Evolutionary conservation across 1,139 yeast species (phyloP), one percentile per base, ranked within the genome.

Genomic region (Kurtzmaniella quercitrusa): DNA sequence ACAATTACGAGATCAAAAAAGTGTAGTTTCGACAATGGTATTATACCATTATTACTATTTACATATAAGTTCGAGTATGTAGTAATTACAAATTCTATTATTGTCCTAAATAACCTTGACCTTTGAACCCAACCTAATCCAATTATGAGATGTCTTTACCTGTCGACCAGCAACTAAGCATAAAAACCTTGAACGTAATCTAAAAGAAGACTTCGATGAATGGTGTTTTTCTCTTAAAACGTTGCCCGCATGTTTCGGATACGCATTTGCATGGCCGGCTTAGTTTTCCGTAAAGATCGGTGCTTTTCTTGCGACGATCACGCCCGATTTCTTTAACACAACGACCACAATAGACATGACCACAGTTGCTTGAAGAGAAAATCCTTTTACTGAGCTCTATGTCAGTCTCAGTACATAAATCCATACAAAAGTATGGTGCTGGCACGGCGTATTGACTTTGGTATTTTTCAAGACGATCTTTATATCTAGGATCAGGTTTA

Each of bases 331-430:
- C 74, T 51, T 76, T 78, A 16, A 84, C 86, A 64, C 96, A 89
- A 42, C 93, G 64, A 2, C 96, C 96, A 61, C 97, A 89, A 57
- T 78, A 89, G 1, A 83, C 76, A 64, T 89, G 97, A 0, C 96
- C 96, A 66, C 97, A 89, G 47, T 65, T 67, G 20, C 36, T 33
- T 0, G 91, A 76, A 22, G 77, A 74, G 56, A 84, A 88, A 4
- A 85, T 77, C 47, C 93, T 71, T 54, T 74, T 80, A 1, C 93
- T 82, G 28, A 87, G 65, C 42, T 77, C 83, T 28, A 66, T 57
- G 53, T 87, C 95, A 1, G 68, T 69, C 7, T 68, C 72, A 0
- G 84, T 73, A 12, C 82, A 65, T 30, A 68, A 66, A 20, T 62
- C 56, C 14, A 67, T 53, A 41, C 83, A 77, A 51, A 80, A 82